Percentiles rank a stretch among this genome's conserved stretches.
Conservation (phyloP, 1,284 basidiomycete genomes). For the Tausonia pullulans region DNA sequence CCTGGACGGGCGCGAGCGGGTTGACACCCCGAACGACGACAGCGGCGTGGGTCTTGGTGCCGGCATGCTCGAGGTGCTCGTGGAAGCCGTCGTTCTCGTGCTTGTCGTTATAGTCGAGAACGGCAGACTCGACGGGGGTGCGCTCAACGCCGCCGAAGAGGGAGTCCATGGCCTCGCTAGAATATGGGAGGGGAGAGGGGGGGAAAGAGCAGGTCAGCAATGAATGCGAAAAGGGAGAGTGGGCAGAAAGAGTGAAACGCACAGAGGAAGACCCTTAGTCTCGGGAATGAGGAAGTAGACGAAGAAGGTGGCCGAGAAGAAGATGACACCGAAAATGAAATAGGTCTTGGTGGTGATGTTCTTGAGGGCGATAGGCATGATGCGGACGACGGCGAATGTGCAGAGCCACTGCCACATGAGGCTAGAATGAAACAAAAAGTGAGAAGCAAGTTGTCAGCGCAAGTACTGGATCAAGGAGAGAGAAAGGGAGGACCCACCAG, state of each 20-base stretch:
- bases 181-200: neutral
- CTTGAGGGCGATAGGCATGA: conserved; percentile 18
- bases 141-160: conserved; percentile 18
- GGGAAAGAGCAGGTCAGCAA: neutral
- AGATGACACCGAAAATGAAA: conserved; percentile 19
- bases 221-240: too few relatives aligned
- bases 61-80: conserved; percentile 16
- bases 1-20: too few relatives aligned
- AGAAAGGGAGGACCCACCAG: conserved; percentile 13
- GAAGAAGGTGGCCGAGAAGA: conserved; percentile 20
- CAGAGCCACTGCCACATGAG: conserved; percentile 22
- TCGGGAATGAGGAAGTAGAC: conserved; percentile 28
- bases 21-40: neutral
- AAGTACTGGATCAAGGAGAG: neutral
- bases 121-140: conserved; percentile 13
- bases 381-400: conserved; percentile 23
- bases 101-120: conserved; percentile 7
- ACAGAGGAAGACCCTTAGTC: conserved; percentile 24
- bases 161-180: conserved; percentile 13
- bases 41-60: neutral
- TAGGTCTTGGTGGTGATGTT: conserved; percentile 19
- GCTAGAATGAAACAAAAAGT: neutral
- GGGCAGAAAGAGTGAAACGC: neutral
- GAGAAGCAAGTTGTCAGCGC: neutral
- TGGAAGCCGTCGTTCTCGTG: conserved; percentile 15